Evolutionary conservation across 352 stramenopile genomes (phyloP).

Genomic region (Phytophthora citricola): DNA sequence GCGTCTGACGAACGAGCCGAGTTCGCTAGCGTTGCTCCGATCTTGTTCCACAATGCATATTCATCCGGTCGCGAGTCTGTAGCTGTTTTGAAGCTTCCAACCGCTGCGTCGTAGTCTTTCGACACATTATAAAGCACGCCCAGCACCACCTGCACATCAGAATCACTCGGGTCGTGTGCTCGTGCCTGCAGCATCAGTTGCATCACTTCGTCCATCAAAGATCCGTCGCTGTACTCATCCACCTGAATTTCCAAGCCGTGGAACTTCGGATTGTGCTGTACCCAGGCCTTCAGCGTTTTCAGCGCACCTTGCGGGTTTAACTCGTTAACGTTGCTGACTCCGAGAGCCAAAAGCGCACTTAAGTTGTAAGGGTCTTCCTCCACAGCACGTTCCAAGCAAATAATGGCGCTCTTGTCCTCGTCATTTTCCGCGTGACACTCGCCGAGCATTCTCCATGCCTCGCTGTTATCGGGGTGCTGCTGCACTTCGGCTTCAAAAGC

Average conservation of each 20-base stretch:
- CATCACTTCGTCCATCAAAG: conserved; percentile 94
- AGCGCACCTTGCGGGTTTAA: conserved; percentile 94
- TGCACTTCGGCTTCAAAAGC: conserved; percentile 96
- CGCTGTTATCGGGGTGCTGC: conserved; percentile 93
- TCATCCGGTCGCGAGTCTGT: conserved; percentile 87
- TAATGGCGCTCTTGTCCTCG: conserved; percentile 95
- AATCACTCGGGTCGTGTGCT: conserved; percentile 76
- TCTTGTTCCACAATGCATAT: conserved; percentile 98
- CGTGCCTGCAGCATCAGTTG: conserved; percentile 93
- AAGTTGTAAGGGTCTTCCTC: conserved; percentile 96
- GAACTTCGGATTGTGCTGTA: conserved; percentile 98
- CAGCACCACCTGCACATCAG: conserved; percentile 91
- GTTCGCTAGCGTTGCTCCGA: conserved; percentile 97
- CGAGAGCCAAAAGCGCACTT: conserved; percentile 92
- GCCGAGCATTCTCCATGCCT: conserved; percentile 95
- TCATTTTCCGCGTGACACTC: conserved; percentile 97
- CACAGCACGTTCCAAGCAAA: conserved; percentile 93
- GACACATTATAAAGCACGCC: conserved; percentile 98
- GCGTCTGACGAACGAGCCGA: conserved; percentile 93
- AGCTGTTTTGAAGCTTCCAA: conserved; percentile 89
- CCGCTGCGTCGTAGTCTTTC: conserved; percentile 95
- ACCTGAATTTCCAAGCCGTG: conserved; percentile 91
- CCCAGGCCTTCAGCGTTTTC: conserved; percentile 95
- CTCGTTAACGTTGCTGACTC: conserved; percentile 98
- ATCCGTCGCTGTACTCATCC: conserved; percentile 91